Evolutionary conservation across 495 filamentous ascomycete species (phyloP).

Genomic region (Monascus purpureus): DNA sequence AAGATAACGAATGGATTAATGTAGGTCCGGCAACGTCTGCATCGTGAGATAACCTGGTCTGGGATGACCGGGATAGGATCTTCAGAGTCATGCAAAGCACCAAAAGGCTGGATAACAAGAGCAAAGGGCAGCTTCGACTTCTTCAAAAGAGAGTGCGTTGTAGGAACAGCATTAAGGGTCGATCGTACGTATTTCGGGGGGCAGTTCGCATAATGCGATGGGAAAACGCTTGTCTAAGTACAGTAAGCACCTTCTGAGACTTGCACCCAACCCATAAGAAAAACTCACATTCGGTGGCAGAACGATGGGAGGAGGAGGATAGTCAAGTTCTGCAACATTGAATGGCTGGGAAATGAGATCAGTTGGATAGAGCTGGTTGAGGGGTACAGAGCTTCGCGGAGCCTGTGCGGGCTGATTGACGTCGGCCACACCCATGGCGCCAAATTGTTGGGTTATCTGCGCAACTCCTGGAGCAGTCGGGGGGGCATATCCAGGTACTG

Average conservation of each 20-base stretch:
- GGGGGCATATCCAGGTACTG: slow-evolving; percentile 49
- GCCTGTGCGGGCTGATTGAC: slow-evolving; percentile 37
- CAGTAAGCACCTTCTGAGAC: slow-evolving; percentile 12
- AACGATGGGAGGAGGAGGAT: slow-evolving; percentile 83
- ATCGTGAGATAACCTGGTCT: slow-evolving; percentile 94
- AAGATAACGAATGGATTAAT: slow-evolving; percentile 97
- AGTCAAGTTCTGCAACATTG: slow-evolving; percentile 81
- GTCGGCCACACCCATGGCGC: slow-evolving; percentile 61
- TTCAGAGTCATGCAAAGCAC: slow-evolving; percentile 79
- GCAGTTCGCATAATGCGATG: slow-evolving; percentile 85
- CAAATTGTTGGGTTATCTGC: slow-evolving; percentile 71
- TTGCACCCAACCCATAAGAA: not conserved
- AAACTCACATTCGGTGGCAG: slow-evolving; percentile 76
- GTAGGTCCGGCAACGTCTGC: slow-evolving; percentile 86
- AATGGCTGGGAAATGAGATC: slow-evolving; percentile 87
- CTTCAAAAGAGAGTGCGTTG: slow-evolving; percentile 80
- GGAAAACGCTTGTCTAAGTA: slow-evolving; percentile 71
- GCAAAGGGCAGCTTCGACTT: slow-evolving; percentile 94
- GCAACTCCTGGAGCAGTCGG: slow-evolving; percentile 43
- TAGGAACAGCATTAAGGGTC: slow-evolving; percentile 84
- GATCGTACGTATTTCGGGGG: slow-evolving; percentile 90
- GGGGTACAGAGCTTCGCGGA: slow-evolving; percentile 34
- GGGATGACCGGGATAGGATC: slow-evolving; percentile 84
- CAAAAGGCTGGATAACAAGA: slow-evolving; percentile 91
- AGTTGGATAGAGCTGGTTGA: slow-evolving; percentile 86